These are phyloP conservation scores for Boletus barrowsii DNA, from an alignment of 768 basidiomycete genomes.

Conservation along the genomic window DNA sequence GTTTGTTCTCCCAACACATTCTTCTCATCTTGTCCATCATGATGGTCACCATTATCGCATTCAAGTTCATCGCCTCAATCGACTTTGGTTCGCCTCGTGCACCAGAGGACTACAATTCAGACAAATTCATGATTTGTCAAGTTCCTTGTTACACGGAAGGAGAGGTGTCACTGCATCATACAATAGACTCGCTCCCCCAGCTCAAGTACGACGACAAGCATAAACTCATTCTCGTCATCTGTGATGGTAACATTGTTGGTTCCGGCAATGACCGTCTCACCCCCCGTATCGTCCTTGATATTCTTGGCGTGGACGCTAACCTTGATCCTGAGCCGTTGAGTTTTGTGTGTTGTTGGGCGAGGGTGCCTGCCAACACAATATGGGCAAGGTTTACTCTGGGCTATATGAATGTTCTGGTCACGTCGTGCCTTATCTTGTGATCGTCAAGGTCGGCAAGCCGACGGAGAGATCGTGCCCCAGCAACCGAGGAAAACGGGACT, in stretches of 20 bases:
- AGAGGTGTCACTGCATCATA: constrained; percentile 74
- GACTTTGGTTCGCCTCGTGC: constrained; percentile 79
- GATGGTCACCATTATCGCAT: constrained; percentile 93
- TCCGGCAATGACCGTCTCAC: constrained; percentile 95
- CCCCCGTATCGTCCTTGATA: constrained; percentile 93
- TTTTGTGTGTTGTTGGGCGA: constrained; percentile 91
- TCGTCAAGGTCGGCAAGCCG: constrained; percentile 94
- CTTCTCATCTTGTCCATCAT: constrained; percentile 82
- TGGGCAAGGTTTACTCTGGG: constrained; percentile 97
- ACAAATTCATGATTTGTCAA: constrained; percentile 97
- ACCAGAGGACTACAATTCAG: constrained; percentile 92
- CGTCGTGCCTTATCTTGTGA: constrained; percentile 90
- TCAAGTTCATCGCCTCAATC: constrained; percentile 92
- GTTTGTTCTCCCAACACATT: constrained; percentile 87
- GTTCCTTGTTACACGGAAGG: constrained; percentile 99
- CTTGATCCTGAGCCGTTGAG: constrained; percentile 92
- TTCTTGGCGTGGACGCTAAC: constrained; percentile 93
- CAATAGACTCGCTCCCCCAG: constrained; percentile 91
- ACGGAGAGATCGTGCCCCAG: constrained; percentile 91
- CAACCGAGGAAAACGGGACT: constrained; percentile 97
- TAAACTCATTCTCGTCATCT: constrained; percentile 49
- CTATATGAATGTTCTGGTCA: constrained; percentile 92
- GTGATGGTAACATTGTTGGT: constrained; percentile 92
- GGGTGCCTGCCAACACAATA: constrained; percentile 94
- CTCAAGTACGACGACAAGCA: constrained; percentile 98